Conservation (phyloP, 169 alveolate species). For the Neospora caninum region DNA sequence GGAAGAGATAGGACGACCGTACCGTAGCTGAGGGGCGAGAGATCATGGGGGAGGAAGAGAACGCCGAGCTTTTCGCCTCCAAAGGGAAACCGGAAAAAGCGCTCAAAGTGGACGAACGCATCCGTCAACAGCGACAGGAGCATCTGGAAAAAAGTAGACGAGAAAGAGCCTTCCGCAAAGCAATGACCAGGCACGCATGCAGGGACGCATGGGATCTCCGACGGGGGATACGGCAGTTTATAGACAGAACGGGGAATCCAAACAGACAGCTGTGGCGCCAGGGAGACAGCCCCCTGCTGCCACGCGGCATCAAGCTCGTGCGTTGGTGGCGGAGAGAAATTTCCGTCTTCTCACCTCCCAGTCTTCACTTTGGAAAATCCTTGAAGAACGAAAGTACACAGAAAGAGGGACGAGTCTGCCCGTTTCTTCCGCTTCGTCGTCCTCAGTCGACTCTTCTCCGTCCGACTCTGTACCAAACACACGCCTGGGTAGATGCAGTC, state of each 20-base stretch:
- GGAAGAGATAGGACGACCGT: neutral
- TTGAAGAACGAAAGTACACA: neutral
- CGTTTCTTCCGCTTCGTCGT: neutral
- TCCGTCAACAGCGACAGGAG: conserved; percentile 9
- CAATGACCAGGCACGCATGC: neutral
- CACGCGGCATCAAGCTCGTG: no score
- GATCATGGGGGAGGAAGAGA: conserved; percentile 17
- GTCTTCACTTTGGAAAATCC: neutral
- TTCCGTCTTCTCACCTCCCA: conserved; percentile 30
- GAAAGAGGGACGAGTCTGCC: neutral
- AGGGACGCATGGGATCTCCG: no score
- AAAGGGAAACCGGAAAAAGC: neutral
- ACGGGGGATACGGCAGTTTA: no score
- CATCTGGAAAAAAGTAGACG: neutral
- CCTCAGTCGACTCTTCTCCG: neutral
- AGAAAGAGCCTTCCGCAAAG: neutral
- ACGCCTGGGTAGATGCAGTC: no score
- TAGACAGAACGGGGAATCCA: no score
- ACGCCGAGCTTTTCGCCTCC: neutral
- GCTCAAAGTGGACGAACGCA: neutral
- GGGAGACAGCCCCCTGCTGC: no score
- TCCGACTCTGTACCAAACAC: neutral
- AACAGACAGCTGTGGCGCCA: no score
- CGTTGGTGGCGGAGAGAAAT: no score
- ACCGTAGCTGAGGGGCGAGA: conserved; percentile 15